Evolutionary conservation across 148 eudicot species (phyloP).

Genomic region (Gaultheria prostrata): DNA sequence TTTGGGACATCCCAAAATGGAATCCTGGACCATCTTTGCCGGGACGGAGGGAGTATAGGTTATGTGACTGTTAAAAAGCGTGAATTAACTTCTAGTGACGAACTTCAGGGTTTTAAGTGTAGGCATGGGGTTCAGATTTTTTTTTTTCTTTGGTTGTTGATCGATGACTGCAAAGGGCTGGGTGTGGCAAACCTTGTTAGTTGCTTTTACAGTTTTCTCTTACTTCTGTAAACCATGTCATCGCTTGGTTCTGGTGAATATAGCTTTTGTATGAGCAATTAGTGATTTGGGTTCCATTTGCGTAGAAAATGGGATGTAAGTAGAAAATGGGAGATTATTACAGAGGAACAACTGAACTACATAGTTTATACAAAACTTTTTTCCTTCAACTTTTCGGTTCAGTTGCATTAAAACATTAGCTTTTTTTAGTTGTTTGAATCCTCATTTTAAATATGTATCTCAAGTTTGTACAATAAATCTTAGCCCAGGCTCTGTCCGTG

Average conservation of each 20-base stretch:
- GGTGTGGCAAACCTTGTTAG: background rate
- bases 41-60: too few relatives aligned
- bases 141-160: too few relatives aligned
- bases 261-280: background rate
- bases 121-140: background rate
- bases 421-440: background rate
- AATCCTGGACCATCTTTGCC: too few relatives aligned
- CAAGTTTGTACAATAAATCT: background rate
- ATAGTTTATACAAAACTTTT: background rate
- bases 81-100: background rate
- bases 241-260: background rate
- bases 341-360: background rate
- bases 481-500: background rate
- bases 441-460: background rate
- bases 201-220: background rate
- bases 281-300: background rate
- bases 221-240: background rate
- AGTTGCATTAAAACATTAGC: background rate
- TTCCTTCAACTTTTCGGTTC: background rate
- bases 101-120: conserved; percentile 6
- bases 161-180: background rate
- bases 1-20: too few relatives aligned
- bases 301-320: background rate
- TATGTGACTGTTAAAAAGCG: background rate
- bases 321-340: background rate